Base-by-base conservation (phyloP, 495 filamentous ascomycete species). In the Penicillium robsamsonii region DNA sequence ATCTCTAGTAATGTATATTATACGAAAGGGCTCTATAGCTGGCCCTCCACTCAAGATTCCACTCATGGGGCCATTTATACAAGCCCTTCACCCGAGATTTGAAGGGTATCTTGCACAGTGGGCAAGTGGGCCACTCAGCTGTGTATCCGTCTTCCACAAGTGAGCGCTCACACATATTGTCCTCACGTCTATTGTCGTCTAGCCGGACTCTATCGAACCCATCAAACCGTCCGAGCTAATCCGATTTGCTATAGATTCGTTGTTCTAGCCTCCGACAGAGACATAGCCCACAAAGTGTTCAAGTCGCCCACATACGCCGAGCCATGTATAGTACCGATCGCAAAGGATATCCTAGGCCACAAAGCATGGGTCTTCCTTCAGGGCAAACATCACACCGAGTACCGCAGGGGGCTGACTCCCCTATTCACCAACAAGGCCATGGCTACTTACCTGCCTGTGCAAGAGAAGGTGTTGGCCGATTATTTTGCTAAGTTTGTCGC, bases 131-230 rank as follows among this genome's bases (percentile, higher is more conserved):
- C 83, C 84, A 25, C 80, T 97, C 46, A 95, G 90, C 71, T 97
- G 92, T 70, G 91, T 97, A 58, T 95, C 90, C 5, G 87, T 97
- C 50, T 97, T 97, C 70, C 92, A 97, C 79, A 96, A 96, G 91
- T 95, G 83, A 44, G 86, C 65, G 29, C 22, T 18, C 35, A 40
- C 9, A n/a, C n/a, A 11, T 7, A 41, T 44, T 4, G 43, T 46
- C 18, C 22, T 22, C 22, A 29, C 9, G 18, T 17, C 13, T 7
- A 41, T 44, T 4, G 43, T 46, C 18, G 3, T 18, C 9, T 29
- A 22, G 11, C 12, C 24, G 12, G 10, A 4, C 3, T 18, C 8
- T 6, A 17, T 5, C 11, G 6, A 17, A 13, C 25, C 2, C 35
- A 5, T 13, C 12, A 30, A 11, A 27, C 13, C 15, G 9, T 12